Conservation (phyloP, 2,329 filamentous ascomycete species). For the Raffaelea ambrosiae region DNA sequence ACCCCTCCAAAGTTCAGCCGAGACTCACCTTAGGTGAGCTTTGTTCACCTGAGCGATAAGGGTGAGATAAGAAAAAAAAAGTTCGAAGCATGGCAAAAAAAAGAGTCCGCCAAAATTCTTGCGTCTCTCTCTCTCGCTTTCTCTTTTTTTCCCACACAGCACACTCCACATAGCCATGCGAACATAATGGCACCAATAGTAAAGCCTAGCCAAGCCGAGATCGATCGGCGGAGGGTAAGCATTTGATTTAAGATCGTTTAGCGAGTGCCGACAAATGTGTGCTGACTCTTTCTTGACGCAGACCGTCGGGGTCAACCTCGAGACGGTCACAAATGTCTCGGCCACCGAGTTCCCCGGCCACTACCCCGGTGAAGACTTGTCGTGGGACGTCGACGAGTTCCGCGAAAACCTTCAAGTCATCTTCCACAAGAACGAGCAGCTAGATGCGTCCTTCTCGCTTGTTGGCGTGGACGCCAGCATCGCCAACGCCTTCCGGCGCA, state of each 20-base stretch:
- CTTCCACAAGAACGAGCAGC: slow-evolving; percentile 74
- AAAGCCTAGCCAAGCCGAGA: slow-evolving; percentile 45
- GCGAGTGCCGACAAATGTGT: no score
- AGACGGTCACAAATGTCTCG: slow-evolving; percentile 82
- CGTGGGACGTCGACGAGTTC: slow-evolving; percentile 37
- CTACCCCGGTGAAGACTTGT: slow-evolving; percentile 72
- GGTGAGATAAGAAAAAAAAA: slow-evolving; percentile 1
- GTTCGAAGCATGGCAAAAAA: slow-evolving; percentile 2
- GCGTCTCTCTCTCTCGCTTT: not conserved
- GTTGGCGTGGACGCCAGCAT: slow-evolving; percentile 86
- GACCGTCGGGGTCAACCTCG: slow-evolving; percentile 79
- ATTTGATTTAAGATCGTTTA: no score
- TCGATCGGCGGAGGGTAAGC: slow-evolving; percentile 52
- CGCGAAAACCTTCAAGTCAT: slow-evolving; percentile 41
- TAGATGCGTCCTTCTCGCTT: slow-evolving; percentile 81
- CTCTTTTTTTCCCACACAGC: not conserved
- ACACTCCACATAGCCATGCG: not conserved
- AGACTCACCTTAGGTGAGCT: not conserved
- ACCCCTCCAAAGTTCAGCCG: slow-evolving; percentile 1
- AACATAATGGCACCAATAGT: slow-evolving; percentile 30
- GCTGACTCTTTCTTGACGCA: slow-evolving; percentile 30
- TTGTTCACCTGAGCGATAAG: not conserved
- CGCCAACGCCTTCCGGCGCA: slow-evolving; percentile 94
- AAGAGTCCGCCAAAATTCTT: not conserved
- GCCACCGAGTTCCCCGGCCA: slow-evolving; percentile 91